A percentile compares a stretch with the other conserved stretches of the same genome.
phyloP scores from a whole-genome alignment of 1,139 yeast genomes.

The Ashbya aceris region DNA sequence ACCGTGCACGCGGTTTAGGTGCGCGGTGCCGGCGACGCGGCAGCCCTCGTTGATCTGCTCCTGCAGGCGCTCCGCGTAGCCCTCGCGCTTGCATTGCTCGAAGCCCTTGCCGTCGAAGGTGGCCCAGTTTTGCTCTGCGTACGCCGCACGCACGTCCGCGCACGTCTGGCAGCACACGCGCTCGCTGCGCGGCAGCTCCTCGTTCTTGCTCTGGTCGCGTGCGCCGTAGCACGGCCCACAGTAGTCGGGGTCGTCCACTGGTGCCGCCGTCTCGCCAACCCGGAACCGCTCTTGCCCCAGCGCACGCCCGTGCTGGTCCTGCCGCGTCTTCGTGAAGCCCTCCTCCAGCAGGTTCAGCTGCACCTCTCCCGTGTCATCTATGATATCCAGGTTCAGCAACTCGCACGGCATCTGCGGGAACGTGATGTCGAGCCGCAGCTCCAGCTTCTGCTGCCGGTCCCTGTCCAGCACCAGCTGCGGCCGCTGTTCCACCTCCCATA shows the following conservation, averaged over 20 bases:
- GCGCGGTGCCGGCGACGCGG: slow-evolving; percentile 68
- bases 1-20: slow-evolving; percentile 80
- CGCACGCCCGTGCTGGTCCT: slow-evolving; percentile 31
- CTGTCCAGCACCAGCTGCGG: slow-evolving; percentile 88
- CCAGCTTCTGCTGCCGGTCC: slow-evolving; percentile 67
- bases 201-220: slow-evolving; percentile 51
- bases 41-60: slow-evolving; percentile 75
- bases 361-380: slow-evolving; percentile 81
- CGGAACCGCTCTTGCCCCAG: slow-evolving; percentile 27
- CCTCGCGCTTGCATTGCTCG: slow-evolving; percentile 84
- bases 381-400: slow-evolving; percentile 46
- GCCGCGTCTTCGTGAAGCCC: slow-evolving; percentile 63
- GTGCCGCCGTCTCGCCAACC: slow-evolving; percentile 27
- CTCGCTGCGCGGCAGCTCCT: slow-evolving; percentile 30
- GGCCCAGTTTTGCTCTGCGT: slow-evolving; percentile 73
- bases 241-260: slow-evolving; percentile 31
- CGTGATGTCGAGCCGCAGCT: slow-evolving; percentile 68
- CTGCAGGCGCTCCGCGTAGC: slow-evolving; percentile 56
- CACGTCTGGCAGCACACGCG: slow-evolving; percentile 77
- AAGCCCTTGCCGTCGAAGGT: slow-evolving; percentile 80
- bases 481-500: slow-evolving; percentile 52
- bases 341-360: slow-evolving; percentile 62
- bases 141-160: slow-evolving; percentile 71
- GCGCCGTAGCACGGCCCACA: slow-evolving; percentile 95
- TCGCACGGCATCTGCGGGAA: slow-evolving; percentile 86